These are phyloP conservation scores for Malania oleifera DNA, from an alignment of 164 flowering plant species.

Conservation along the genomic window DNA sequence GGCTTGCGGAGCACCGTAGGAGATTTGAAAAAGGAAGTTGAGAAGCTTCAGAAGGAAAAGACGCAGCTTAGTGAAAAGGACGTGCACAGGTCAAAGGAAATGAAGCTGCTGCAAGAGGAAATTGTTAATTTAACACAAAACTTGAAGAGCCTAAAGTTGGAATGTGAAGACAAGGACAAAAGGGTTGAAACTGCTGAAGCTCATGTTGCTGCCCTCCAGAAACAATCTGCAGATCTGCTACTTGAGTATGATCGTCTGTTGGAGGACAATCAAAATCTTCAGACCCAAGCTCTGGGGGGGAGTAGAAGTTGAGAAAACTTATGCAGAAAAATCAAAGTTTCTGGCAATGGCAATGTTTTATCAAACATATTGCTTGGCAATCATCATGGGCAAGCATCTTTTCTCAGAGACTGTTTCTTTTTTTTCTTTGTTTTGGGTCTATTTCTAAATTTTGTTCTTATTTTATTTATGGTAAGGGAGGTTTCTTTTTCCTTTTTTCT, in stretches of 20 bases:
- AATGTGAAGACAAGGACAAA: constrained; percentile 67
- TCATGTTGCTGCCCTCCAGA: constrained; percentile 77
- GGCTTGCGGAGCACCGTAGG: constrained; percentile 40
- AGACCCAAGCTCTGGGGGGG: constrained; percentile 50
- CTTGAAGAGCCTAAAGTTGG: constrained; percentile 58
- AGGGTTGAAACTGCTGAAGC: constrained; percentile 64
- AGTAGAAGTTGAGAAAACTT: constrained; percentile 24
- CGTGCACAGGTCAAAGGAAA: constrained; percentile 53
- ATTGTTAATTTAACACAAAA: constrained; percentile 38
- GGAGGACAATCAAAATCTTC: constrained; percentile 91
- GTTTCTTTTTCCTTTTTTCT: not conserved
- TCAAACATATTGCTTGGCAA: not conserved
- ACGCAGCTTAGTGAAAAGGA: constrained; percentile 56
- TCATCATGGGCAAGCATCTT: no score
- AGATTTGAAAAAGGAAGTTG: constrained; percentile 55
- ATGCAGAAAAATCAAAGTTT: not conserved
- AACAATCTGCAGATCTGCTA: constrained; percentile 83
- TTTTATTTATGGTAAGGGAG: no score
- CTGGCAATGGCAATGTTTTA: not conserved
- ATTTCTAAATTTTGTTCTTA: no score
- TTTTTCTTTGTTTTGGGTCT: no score
- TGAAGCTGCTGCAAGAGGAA: constrained; percentile 49
- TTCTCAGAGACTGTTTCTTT: no score
- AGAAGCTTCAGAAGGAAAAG: constrained; percentile 54
- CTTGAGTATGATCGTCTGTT: constrained; percentile 85